Conservation (phyloP, 495 filamentous ascomycete species). For the Saxophila tyrrhenica region DNA sequence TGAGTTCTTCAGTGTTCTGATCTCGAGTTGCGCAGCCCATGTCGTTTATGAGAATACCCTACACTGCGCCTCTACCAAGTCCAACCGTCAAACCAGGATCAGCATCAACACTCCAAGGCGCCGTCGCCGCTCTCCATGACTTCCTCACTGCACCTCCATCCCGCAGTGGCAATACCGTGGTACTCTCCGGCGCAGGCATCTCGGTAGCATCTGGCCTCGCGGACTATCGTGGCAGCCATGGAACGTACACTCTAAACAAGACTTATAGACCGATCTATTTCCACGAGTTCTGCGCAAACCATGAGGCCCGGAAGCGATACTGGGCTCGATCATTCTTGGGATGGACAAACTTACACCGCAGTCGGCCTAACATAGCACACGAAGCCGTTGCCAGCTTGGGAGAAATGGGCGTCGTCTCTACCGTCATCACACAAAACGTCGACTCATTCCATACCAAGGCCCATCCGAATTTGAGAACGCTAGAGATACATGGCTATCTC, state of each 20-base stretch:
- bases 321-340: conserved; percentile 93
- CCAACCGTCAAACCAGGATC: conserved; percentile 60
- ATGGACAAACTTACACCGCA: conserved; percentile 68
- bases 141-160: conserved; percentile 54
- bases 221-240: conserved; percentile 81
- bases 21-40: conserved; percentile 31
- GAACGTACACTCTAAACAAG: conserved; percentile 85
- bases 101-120: conserved; percentile 57
- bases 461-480: conserved; percentile 61
- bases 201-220: conserved; percentile 87
- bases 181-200: conserved; percentile 85
- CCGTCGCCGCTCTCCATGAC: conserved; percentile 58
- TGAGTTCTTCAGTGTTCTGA: no score
- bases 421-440: conserved; percentile 85
- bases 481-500: conserved; percentile 87
- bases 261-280: conserved; percentile 86
- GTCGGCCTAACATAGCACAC: conserved; percentile 71
- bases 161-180: conserved; percentile 46
- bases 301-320: conserved; percentile 86
- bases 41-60: conserved; percentile 78
- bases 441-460: conserved; percentile 79
- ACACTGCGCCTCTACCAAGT: conserved; percentile 70
- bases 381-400: conserved; percentile 60
- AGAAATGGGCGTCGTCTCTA: conserved; percentile 56
- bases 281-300: conserved; percentile 69